Base-by-base conservation (phyloP, 306 rosid species). In the Cyclanthera cordifolia region DNA sequence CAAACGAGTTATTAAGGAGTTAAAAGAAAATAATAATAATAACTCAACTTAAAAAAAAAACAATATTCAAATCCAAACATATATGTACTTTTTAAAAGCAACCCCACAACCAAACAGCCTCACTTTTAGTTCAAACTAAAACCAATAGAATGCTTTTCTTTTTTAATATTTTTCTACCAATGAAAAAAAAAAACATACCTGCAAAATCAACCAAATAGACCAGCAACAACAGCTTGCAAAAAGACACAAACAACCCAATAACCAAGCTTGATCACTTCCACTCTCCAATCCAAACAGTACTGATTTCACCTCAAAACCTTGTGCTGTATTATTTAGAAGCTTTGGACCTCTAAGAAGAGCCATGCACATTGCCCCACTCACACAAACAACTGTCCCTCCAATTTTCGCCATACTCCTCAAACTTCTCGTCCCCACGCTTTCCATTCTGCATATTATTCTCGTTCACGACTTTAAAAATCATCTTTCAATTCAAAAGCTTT, bases 281-380 rank as follows among this genome's bases (percentile, higher is more conserved):
- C 68, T 76, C 20, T 30, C 71, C 20, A 19, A 20, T 13, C 78
- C 71, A 17, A 69, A 52, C 39, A 76, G 53, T 51, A 73, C 19
- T 66, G 81, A 75, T 25, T 46, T 76, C 19, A 78, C 48, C 50
- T 78, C 78, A 50, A 77, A 61, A 3, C 10, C 28, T 32, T 75
- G 66, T 32, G 76, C 72, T 54, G 72, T 39, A 65, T 83, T 74
- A 64, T 84, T 74, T 30, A 90, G 53, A 53, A 87, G 76, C 75
- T 85, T 85, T 14, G 83, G 84, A 37, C 96, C 96, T 73, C 88
- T 85, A 1, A 87, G 41, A 32, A 87, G 55, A 8, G 94, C 89
- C 84, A 90, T 85, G 69, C 71, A 74, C 67, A 90, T 73, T 8
- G 96, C 88, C 66, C 95, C 96, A 65, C 83, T 43, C 0, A 87